Evolutionary conservation across 2,329 filamentous ascomycete genomes (phyloP), one percentile per base, ranked within the genome.

Genomic region (Thielaviopsis euricoi): DNA sequence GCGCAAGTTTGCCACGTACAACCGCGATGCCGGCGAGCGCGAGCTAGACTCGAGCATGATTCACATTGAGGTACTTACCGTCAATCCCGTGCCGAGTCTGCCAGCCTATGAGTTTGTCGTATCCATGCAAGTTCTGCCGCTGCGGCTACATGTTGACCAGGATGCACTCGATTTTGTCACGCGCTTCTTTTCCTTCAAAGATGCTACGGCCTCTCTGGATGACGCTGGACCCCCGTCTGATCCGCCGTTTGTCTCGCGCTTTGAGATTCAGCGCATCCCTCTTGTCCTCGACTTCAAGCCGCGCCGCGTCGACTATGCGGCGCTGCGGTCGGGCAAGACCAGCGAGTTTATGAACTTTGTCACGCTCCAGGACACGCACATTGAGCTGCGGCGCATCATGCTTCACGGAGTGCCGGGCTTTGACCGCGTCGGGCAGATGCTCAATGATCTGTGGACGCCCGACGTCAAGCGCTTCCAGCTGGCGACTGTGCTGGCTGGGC

Each of bases 341-440:
- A 95, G 89, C 0, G 93, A 98, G 68, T 95, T 98, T 66, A 97
- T 97, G 90, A 98, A 98, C 69, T 96, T 98, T 67, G 79, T 98
- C 62, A 87, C 91, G 15, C 79, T 98, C 1, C 93, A 98, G 64
- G 85, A 87, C 63, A 83, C 93, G 1, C 83, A 91, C 61, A 86
- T 98, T 77, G 80, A 86, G 6, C 78, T 98, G 56, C 81, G 87
- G 13, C 90, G 91, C 67, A 86, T 87, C 25, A 97, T 98, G 64
- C 82, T 97, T 40, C 96, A 97, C 64, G 93, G 94, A 26, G 81
- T 95, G 0, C 83, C 83, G 7, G 93, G 93, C 0, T 96, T 97
- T 64, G 90, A 97, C 64, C 83, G 87, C 54, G 77, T 98, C 1
- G 89, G 93, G 57, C 82, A 90, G 68, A 91, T 85, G 2, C 78